Evolutionary conservation across 495 filamentous ascomycete species (phyloP).

Genomic region (Lineolata rhizophorae): DNA sequence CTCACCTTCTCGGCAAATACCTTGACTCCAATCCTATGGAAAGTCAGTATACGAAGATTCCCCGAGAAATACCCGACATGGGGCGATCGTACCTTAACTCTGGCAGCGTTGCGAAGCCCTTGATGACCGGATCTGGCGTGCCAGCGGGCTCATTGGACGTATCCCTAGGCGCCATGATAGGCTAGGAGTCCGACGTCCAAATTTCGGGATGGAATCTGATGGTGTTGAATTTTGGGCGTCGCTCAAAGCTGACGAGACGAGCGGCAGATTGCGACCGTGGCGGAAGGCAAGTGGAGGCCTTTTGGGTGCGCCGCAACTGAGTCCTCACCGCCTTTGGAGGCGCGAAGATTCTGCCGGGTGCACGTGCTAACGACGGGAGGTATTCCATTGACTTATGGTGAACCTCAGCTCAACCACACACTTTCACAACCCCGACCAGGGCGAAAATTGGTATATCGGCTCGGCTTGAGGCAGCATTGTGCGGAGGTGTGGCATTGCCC

Average conservation of each 20-base stretch:
- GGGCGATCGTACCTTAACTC: conserved; percentile 39
- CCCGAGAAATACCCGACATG: not conserved
- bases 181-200: not conserved
- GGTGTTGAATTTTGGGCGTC: conserved; percentile 10
- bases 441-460: no score
- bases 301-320: no score
- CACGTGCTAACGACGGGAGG: no score
- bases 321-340: no score
- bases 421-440: no score
- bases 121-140: conserved; percentile 45
- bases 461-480: no score
- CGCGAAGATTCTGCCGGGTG: no score
- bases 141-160: conserved; percentile 24
- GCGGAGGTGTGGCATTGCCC: no score
- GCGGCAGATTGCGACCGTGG: no score
- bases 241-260: conserved; percentile 7
- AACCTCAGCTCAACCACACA: no score
- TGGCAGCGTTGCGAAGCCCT: conserved; percentile 55
- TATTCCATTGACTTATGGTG: no score
- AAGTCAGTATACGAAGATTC: conserved; percentile 6
- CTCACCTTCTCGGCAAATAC: conserved; percentile 48
- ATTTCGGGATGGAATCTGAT: conserved; percentile 6
- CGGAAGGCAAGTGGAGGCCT: no score
- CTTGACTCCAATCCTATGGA: conserved; percentile 46
- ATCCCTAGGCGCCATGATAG: conserved; percentile 13